Conservation (phyloP, 192 early-diverging fungal genomes). For the Coemansia sp. region DNA sequence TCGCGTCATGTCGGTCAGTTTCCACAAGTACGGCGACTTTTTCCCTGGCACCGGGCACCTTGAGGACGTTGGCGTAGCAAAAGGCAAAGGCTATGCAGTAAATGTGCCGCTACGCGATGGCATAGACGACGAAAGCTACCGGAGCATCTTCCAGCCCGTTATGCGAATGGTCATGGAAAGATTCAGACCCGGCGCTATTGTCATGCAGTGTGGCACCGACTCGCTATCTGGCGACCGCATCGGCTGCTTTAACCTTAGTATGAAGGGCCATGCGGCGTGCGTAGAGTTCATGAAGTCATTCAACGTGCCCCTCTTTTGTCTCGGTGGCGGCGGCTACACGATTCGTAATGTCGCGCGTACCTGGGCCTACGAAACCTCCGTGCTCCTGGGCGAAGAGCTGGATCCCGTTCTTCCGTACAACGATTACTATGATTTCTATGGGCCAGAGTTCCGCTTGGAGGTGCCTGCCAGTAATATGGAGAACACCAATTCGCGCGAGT, state of each 20-base stretch:
- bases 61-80: slow-evolving; percentile 82
- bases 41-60: slow-evolving; percentile 99
- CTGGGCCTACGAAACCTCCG: slow-evolving; percentile 93
- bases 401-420: slow-evolving; percentile 76
- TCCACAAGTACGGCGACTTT: slow-evolving; percentile 98
- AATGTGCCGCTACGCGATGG: slow-evolving; percentile 96
- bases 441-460: slow-evolving; percentile 86
- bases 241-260: slow-evolving; percentile 92
- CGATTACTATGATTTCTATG: slow-evolving; percentile 89
- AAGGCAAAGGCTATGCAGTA: slow-evolving; percentile 88
- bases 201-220: slow-evolving; percentile 96
- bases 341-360: slow-evolving; percentile 92
- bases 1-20: slow-evolving; percentile 97
- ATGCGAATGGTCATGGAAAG: slow-evolving; percentile 84
- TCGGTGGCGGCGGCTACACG: slow-evolving; percentile 98
- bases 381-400: slow-evolving; percentile 72
- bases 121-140: slow-evolving; percentile 91
- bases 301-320: slow-evolving; percentile 83
- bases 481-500: slow-evolving; percentile 83
- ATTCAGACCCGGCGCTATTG: slow-evolving; percentile 87
- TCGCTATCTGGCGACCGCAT: slow-evolving; percentile 90
- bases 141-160: slow-evolving; percentile 82
- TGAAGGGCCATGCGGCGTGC: slow-evolving; percentile 92
- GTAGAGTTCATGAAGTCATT: slow-evolving; percentile 91
- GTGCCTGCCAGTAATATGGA: slow-evolving; percentile 85